Percentiles rank a stretch among this genome's conserved stretches.
phyloP scores from a whole-genome alignment of 2,329 filamentous ascomycete species.

The Septoria petroselini region DNA sequence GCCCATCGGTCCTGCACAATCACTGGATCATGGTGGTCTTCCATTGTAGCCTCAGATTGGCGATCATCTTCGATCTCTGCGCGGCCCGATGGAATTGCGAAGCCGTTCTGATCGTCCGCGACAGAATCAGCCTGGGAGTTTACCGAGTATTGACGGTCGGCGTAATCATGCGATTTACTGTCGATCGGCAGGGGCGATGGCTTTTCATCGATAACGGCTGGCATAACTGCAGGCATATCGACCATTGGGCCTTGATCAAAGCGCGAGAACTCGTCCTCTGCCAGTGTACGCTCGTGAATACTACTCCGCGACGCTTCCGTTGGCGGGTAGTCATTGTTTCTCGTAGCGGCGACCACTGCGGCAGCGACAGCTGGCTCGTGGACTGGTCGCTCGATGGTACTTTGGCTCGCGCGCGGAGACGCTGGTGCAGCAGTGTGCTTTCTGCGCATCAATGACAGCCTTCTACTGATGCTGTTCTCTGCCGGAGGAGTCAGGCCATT shows the following conservation, averaged over 20 bases:
- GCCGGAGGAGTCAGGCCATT: conserved; percentile 33
- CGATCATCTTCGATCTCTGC: conserved; percentile 16
- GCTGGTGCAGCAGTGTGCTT: conserved; percentile 29
- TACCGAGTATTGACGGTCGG: conserved; percentile 18
- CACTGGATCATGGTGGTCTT: conserved; percentile 38
- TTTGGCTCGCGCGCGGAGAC: conserved; percentile 24
- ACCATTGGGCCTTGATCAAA: conserved; percentile 88
- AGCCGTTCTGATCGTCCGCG: conserved; percentile 19
- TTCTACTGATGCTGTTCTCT: conserved; percentile 36
- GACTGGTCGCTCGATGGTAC: conserved; percentile 16
- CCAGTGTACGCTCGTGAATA: conserved; percentile 57
- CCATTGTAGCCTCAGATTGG: conserved; percentile 44
- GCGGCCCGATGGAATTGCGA: conserved; percentile 11
- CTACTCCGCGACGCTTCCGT: conserved; percentile 59
- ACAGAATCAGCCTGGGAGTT: conserved; percentile 19
- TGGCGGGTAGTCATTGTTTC: conserved; percentile 49
- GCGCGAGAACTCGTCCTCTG: conserved; percentile 59
- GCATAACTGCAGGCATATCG: conserved; percentile 82
- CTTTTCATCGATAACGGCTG: conserved; percentile 42
- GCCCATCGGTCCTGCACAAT: conserved; percentile 78
- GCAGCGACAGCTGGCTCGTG: conserved; percentile 18
- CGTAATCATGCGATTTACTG: conserved; percentile 26
- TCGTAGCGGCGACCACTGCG: conserved; percentile 28
- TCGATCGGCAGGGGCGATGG: conserved; percentile 20
- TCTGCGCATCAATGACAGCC: conserved; percentile 44